phyloP scores from a whole-genome alignment of 1,139 yeast genomes.

The Citeromyces siamensis region DNA sequence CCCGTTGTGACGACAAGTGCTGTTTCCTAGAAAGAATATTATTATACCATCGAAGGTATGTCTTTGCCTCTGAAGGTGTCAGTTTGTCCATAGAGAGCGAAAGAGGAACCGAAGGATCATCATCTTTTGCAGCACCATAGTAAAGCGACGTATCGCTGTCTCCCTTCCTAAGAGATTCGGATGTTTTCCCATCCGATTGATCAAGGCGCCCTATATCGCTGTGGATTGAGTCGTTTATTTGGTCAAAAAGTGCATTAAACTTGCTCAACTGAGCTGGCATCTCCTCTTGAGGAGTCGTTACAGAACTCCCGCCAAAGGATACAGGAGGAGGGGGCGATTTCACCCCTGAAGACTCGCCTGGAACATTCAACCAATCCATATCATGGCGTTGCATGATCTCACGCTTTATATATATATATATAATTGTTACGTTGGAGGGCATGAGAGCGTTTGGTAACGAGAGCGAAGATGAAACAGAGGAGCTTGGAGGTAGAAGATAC shows the following conservation, averaged over 20 bases:
- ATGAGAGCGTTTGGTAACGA: conserved; percentile 5
- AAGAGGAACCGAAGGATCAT: conserved; percentile 32
- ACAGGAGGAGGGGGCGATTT: conserved; percentile 24
- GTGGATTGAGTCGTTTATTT: conserved; percentile 5
- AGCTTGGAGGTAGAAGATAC: conserved; percentile 5
- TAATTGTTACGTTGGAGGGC: too few relatives aligned
- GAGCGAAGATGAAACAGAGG: conserved; percentile 2
- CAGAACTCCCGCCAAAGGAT: conserved; percentile 19
- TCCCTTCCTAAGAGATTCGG: background rate
- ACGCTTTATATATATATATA: too few relatives aligned
- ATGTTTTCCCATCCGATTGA: background rate
- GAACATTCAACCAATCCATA: conserved; percentile 30
- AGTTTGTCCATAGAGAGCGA: conserved; percentile 51
- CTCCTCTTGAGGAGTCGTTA: conserved; percentile 3
- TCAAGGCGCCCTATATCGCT: conserved; percentile 5
- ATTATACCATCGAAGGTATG: conserved; percentile 71
- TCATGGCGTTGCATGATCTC: conserved; percentile 14
- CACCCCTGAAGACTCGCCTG: conserved; percentile 16
- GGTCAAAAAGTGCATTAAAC: conserved; percentile 6
- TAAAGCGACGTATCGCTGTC: conserved; percentile 1
- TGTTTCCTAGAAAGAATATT: conserved; percentile 49
- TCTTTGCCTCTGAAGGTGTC: conserved; percentile 51
- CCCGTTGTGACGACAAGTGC: conserved; percentile 7
- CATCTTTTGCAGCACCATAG: conserved; percentile 5
- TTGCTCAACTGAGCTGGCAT: conserved; percentile 4